phyloP scores from a whole-genome alignment of 2,329 filamentous ascomycete genomes.

The Seiridium cupressi region DNA sequence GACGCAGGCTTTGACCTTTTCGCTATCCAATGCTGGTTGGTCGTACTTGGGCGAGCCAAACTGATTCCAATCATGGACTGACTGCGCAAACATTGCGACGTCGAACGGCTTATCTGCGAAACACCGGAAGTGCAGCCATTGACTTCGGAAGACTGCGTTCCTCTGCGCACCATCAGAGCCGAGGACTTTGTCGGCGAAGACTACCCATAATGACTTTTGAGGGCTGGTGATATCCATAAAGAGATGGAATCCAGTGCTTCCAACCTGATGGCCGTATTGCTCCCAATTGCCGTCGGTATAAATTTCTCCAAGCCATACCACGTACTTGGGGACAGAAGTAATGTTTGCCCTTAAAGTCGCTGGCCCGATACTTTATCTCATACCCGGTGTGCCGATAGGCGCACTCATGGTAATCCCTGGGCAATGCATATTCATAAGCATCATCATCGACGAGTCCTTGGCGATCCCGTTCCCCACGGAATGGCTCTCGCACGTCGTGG shows the following conservation, averaged over 20 bases:
- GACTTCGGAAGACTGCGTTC: neutral
- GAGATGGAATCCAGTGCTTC: slow-evolving; percentile 4
- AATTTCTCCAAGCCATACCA: neutral
- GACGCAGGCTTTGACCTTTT: neutral
- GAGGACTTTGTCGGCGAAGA: neutral
- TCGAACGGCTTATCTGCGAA: neutral
- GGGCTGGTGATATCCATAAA: slow-evolving; percentile 8
- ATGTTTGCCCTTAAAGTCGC: too few species aligned
- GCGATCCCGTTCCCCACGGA: neutral
- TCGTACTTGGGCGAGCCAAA: neutral
- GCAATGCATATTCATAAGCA: neutral
- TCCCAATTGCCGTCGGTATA: neutral
- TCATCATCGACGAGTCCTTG: neutral
- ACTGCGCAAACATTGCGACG: neutral
- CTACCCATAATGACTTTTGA: slow-evolving; percentile 9
- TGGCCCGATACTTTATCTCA: neutral
- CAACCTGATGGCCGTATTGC: neutral
- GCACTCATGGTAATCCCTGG: neutral
- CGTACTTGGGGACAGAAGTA: neutral
- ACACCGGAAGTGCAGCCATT: neutral
- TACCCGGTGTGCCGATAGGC: neutral
- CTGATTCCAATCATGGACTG: neutral
- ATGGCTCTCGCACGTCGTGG: neutral
- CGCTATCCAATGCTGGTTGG: neutral
- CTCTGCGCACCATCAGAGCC: too few species aligned